Percentiles rank a stretch among this genome's conserved stretches.
phyloP scores from a whole-genome alignment of 2,329 filamentous ascomycete species.

The Colletotrichum sp. region DNA sequence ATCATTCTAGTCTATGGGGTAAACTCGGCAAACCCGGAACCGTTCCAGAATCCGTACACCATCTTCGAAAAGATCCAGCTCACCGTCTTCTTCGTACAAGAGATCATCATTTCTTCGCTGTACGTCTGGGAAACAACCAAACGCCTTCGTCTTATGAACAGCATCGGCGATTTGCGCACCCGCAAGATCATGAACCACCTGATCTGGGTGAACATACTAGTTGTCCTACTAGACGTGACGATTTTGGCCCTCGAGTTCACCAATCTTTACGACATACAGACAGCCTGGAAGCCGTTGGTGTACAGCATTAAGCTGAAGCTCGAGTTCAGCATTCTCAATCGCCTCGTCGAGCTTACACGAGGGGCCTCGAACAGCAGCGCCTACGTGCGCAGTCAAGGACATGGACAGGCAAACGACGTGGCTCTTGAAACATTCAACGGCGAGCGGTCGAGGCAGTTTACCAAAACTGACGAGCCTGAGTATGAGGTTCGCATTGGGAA shows the following conservation, averaged over 20 bases:
- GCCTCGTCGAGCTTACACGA: conserved; percentile 33
- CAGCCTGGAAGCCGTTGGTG: conserved; percentile 35
- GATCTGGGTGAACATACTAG: conserved; percentile 49
- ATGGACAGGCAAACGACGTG: neutral
- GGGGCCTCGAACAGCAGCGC: neutral
- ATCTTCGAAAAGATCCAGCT: conserved; percentile 46
- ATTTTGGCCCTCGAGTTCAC: conserved; percentile 36
- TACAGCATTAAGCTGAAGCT: conserved; percentile 42
- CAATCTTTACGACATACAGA: conserved; percentile 36
- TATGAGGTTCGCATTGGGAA: neutral
- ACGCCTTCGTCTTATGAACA: conserved; percentile 29
- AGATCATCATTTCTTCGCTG: conserved; percentile 51
- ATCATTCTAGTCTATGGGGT: conserved; percentile 60
- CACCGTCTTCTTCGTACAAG: neutral
- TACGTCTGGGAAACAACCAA: conserved; percentile 59
- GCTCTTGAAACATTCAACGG: neutral
- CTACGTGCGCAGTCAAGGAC: neutral
- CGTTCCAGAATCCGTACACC: conserved; percentile 42
- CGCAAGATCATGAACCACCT: conserved; percentile 44
- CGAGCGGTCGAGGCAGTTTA: neutral
- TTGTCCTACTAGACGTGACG: conserved; percentile 49
- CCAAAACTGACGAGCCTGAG: neutral
- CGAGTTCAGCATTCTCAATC: conserved; percentile 39
- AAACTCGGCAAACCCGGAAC: conserved; percentile 40
- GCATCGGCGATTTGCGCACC: conserved; percentile 9